Percentiles rank a stretch among this genome's conserved stretches.
Conservation (phyloP, 768 basidiomycete species). For the Lactarius sanguifluus region DNA sequence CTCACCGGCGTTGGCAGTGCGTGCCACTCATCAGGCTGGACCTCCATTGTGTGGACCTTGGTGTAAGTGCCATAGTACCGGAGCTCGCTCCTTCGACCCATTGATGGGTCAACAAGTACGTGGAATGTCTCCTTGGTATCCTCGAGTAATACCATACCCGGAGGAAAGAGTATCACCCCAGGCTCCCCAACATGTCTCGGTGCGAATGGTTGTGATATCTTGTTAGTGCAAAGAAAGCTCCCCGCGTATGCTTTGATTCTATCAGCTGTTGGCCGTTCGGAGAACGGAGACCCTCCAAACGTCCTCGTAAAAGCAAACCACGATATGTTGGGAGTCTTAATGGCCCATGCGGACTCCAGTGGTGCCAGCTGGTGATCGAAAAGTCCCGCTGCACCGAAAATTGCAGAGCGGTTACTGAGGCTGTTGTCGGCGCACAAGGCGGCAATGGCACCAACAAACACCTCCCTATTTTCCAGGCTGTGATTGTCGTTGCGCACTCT, state of each 20-base stretch:
- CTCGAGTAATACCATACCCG: background rate
- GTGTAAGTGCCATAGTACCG: background rate
- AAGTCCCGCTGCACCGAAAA: slow-evolving; percentile 2
- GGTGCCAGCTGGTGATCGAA: background rate
- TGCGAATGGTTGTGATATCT: background rate
- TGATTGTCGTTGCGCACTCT: no score
- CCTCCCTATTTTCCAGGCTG: background rate
- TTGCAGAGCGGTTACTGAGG: background rate
- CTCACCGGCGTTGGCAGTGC: background rate
- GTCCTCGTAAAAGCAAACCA: background rate
- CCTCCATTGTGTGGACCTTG: background rate
- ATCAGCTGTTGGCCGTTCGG: background rate
- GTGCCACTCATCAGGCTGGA: slow-evolving; percentile 1
- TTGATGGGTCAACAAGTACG: background rate
- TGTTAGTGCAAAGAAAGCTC: background rate
- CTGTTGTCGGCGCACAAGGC: background rate
- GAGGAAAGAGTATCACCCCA: background rate
- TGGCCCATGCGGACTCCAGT: background rate
- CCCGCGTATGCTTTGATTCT: background rate
- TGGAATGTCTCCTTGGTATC: background rate
- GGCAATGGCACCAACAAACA: background rate
- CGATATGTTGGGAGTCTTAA: background rate
- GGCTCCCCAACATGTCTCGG: background rate
- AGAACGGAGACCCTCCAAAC: background rate
- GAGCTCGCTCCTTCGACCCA: background rate